Conservation (phyloP, 768 basidiomycete species). For the Termitomyces sp. region DNA sequence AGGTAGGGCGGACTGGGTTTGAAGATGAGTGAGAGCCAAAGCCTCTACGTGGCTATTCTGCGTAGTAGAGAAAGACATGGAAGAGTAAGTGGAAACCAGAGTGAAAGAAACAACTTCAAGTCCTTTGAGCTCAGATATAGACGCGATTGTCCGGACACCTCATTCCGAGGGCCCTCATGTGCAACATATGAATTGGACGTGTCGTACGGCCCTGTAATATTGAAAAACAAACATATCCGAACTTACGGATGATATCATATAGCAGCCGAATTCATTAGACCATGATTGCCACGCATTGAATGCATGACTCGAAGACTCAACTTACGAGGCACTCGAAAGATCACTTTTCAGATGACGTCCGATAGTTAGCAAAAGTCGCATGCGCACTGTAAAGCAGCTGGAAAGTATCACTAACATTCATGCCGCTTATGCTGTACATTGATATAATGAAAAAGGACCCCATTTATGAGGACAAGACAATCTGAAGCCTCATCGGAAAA, state of each 20-base stretch:
- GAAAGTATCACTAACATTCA: background rate
- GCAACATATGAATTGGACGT: background rate
- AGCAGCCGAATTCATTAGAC: background rate
- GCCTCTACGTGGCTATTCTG: conserved; percentile 3
- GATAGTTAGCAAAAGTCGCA: background rate
- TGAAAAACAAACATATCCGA: background rate
- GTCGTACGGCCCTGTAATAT: background rate
- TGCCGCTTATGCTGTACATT: no score
- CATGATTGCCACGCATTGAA: background rate
- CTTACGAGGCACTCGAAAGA: background rate
- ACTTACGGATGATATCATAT: no score
- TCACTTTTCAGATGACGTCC: no score
- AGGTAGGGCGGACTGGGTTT: background rate
- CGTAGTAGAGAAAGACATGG: background rate
- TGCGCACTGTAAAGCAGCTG: background rate
- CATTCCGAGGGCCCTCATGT: background rate
- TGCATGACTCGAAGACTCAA: background rate
- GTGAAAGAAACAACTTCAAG: background rate
- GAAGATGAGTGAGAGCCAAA: conserved; percentile 3
- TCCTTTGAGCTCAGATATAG: background rate
- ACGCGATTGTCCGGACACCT: background rate
- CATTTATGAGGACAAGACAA: background rate
- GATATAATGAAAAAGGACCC: background rate
- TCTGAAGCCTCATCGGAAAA: background rate
- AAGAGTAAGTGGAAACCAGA: background rate